Evolutionary conservation across 345 rosid species (phyloP), one percentile per base, ranked within the genome.

Genomic region (Salix exigua): DNA sequence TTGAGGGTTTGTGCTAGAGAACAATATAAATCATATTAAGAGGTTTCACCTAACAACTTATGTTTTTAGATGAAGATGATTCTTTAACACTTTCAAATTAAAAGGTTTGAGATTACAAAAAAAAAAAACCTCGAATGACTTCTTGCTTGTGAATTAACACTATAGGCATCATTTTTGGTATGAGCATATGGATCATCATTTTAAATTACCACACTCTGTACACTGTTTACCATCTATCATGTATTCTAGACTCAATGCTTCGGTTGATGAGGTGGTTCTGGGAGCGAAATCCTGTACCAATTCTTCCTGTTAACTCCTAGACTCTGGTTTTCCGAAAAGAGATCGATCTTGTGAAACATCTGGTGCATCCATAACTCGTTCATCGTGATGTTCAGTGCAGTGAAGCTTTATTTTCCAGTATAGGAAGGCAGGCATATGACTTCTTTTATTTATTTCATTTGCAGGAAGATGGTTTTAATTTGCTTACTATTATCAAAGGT

Each of bases 401-500:
- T 35, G 18, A 62, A 55, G 62, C 25, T 65, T 28, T 37, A 21
- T 11, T 42, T 38, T 14, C 37, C 25, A 6, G 33, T 53, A 58
- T 50, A 26, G 68, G 26, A 58, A 21, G 38, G 69, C 46, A 63
- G 44, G 21, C n/a, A 37, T 4, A 7, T 71, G 40, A 28, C 66
- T 53, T 69, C 62, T 67, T 67, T 38, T 67, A 3, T 23, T 28
- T 26, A 31, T 63, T 30, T 25, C 51, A 53, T 51, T 65, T 68
- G 51, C 91, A 94, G 98, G 98, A 92, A 83, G 91, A 88, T 66
- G 83, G 88, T 30, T 5, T 88, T 42, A 90, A 82, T 83, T 85
- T 94, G 87, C 88, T 94, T 72, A 88, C 92, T 5, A 70, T 92
- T 61, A 90, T 94, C 28, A 91, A 94, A 82, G 94, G 96, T 75